phyloP scores from a whole-genome alignment of 768 basidiomycete genomes.

The Omphalotus guepiniiformis region DNA sequence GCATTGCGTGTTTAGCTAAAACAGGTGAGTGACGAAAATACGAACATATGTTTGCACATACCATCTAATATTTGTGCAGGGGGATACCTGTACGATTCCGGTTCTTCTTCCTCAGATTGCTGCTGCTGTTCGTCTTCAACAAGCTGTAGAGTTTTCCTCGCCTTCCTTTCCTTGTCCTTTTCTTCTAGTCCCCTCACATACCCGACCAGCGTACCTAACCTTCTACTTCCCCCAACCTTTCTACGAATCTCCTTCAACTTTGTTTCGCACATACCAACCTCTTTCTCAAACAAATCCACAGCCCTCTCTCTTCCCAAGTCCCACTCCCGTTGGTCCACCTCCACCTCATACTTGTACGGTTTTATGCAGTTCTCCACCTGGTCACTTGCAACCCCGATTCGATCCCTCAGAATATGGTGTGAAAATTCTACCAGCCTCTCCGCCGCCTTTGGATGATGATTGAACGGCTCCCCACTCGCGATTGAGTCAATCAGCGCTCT shows the following conservation, averaged over 20 bases:
- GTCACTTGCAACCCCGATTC: slow-evolving; percentile 92
- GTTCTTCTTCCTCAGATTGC: slow-evolving; percentile 27
- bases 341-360: slow-evolving; percentile 97
- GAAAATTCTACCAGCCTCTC: slow-evolving; percentile 91
- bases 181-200: slow-evolving; percentile 86
- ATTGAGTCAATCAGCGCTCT: slow-evolving; percentile 88
- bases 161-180: slow-evolving; percentile 61
- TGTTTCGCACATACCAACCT: slow-evolving; percentile 77
- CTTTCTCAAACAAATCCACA: slow-evolving; percentile 78
- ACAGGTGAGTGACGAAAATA: no score
- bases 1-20: slow-evolving; percentile 89
- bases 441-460: slow-evolving; percentile 81
- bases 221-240: slow-evolving; percentile 83
- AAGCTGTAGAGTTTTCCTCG: slow-evolving; percentile 37
- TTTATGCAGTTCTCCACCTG: slow-evolving; percentile 99
- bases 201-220: slow-evolving; percentile 68
- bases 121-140: slow-evolving; percentile 32
- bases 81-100: slow-evolving; percentile 86
- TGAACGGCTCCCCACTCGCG: slow-evolving; percentile 86
- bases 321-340: slow-evolving; percentile 93
- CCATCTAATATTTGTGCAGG: slow-evolving; percentile 90
- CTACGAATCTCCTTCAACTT: slow-evolving; percentile 85
- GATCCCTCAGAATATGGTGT: slow-evolving; percentile 88
- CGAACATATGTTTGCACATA: no score
- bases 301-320: slow-evolving; percentile 73